These are phyloP conservation scores for Hyaloperonospora arabidopsidis DNA, from an alignment of 352 stramenopile species.

Conservation along the genomic window DNA sequence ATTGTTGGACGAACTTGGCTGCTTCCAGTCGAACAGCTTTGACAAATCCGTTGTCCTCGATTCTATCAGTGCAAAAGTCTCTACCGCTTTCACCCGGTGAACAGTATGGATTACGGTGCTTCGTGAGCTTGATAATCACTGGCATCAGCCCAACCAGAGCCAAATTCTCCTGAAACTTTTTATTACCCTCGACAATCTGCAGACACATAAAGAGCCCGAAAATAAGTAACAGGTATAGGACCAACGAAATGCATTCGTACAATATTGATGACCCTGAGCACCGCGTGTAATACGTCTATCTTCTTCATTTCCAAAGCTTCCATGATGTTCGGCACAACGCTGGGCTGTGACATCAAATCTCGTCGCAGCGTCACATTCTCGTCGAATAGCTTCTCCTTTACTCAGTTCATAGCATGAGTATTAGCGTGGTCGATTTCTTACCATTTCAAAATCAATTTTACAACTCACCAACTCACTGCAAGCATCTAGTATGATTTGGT, in stretches of 20 bases:
- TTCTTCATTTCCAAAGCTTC: conserved; percentile 90
- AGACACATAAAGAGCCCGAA: conserved; percentile 6
- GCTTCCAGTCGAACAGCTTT: conserved; percentile 75
- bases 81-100: conserved; percentile 16
- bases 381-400: conserved; percentile 72
- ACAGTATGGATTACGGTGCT: conserved; percentile 38
- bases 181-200: conserved; percentile 86
- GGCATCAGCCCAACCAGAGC: conserved; percentile 86
- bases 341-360: conserved; percentile 86
- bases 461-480: conserved; percentile 54
- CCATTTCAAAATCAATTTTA: not conserved
- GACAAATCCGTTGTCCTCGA: conserved; percentile 30
- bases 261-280: conserved; percentile 85
- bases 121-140: conserved; percentile 85
- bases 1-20: conserved; percentile 83
- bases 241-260: conserved; percentile 15
- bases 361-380: conserved; percentile 59
- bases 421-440: not conserved
- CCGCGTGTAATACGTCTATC: conserved; percentile 73
- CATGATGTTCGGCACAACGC: conserved; percentile 89
- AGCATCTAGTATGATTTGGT: conserved; percentile 77
- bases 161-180: conserved; percentile 88
- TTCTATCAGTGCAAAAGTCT: conserved; percentile 12
- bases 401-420: not conserved
- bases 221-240: not conserved